Evolutionary conservation across 441 rosid species (phyloP), one percentile per base, ranked within the genome.

Genomic region (Aquilaria agallochum): DNA sequence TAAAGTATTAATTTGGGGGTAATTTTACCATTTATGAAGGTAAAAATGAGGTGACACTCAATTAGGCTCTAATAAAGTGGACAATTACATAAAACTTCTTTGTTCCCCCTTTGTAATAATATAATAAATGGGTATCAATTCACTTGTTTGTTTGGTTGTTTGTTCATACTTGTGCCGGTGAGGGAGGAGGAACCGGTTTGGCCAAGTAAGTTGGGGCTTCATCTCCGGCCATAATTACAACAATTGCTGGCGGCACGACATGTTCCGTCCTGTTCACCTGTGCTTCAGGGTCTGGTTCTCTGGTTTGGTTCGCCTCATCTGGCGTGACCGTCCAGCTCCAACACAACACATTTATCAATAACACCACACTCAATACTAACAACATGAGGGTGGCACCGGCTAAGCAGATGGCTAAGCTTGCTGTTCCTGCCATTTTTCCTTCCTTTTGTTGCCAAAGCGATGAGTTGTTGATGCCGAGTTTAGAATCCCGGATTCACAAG

Each of bases 191-290:
- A 45, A 53, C 46, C 15, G 65, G 64, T 59, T 27, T 53, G 20
- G 70, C 65, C 44, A 67, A 53, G 64, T 40, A 27, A 34, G 59
- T 59, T 2, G 70, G 70, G 3, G 5, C 54, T 49, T 53, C 40
- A 11, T 67, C 60, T 45, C 70, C 70, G n/a, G 70, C 70, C 70
- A 67, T 54, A 31, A 67, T 67, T 15, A 67, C 65, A 53, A 67
- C 57, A 11, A 67, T 40, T 36, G 53, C 70, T 4, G 31, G 44
- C 12, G 59, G 34, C 9, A 27, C 36, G 7, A 8, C 53, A 53
- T 59, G 20, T 4, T 5, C 33, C 9, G 27, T 2, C 42, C 7
- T 5, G 42, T 3, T 36, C 42, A 36, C 42, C 42, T 36, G 42
- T 3, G 42, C 42, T 36, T 36, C 42, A 36, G 7, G 42, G 42